A percentile compares a stretch with the other conserved stretches of the same genome.
Conservation (phyloP, 768 basidiomycete genomes). For the Boletus patriciae region DNA sequence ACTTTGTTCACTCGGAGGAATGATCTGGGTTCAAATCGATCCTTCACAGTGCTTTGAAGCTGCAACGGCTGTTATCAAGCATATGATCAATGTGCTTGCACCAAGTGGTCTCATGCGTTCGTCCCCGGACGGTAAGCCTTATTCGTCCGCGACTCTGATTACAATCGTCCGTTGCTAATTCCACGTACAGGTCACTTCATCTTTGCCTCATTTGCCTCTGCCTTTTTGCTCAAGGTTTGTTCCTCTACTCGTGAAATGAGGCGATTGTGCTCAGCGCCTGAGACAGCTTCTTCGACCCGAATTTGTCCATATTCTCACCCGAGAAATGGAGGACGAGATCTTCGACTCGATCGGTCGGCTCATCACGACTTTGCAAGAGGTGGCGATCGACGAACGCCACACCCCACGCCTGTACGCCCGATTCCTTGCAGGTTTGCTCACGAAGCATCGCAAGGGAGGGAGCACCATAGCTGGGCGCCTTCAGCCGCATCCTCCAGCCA, state of each 20-base stretch:
- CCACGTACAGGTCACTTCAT: slow-evolving; percentile 62
- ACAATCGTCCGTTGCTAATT: background rate
- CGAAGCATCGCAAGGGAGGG: slow-evolving; percentile 67
- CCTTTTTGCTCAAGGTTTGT: slow-evolving; percentile 75
- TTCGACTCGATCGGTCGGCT: slow-evolving; percentile 70
- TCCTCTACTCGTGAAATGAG: background rate
- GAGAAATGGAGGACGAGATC: slow-evolving; percentile 63
- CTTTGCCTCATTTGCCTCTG: slow-evolving; percentile 78
- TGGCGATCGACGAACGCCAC: slow-evolving; percentile 80
- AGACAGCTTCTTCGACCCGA: slow-evolving; percentile 69
- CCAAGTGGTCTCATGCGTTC: slow-evolving; percentile 77
- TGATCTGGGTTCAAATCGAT: background rate
- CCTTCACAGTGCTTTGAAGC: slow-evolving; percentile 56
- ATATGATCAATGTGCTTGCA: slow-evolving; percentile 62
- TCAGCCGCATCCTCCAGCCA: slow-evolving; percentile 50
- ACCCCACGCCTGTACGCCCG: slow-evolving; percentile 79
- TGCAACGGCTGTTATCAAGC: slow-evolving; percentile 64
- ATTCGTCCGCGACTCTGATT: background rate
- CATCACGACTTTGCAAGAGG: slow-evolving; percentile 69
- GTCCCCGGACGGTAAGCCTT: slow-evolving; percentile 65
- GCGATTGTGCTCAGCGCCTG: background rate
- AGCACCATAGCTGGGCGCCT: slow-evolving; percentile 51
- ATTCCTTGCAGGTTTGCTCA: slow-evolving; percentile 72
- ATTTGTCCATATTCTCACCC: slow-evolving; percentile 59
- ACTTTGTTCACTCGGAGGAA: background rate